phyloP scores from a whole-genome alignment of 192 early-diverging fungal genomes.

The Spizellomyces punctatus region DNA sequence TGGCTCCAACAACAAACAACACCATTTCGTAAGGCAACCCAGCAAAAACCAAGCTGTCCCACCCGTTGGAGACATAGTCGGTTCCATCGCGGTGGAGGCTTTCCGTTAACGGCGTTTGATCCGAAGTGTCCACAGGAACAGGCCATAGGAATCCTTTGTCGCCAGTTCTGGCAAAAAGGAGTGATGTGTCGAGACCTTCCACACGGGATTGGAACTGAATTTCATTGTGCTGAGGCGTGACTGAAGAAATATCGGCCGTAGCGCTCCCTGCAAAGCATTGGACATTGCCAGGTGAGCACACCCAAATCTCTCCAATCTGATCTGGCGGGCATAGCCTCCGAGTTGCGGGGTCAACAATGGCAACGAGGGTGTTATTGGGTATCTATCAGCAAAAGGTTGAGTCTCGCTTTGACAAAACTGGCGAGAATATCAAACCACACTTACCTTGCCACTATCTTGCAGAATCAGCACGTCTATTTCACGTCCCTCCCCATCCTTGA shows the following conservation, averaged over 20 bases:
- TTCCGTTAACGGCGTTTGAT: not conserved
- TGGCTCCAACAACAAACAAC: constrained; percentile 76
- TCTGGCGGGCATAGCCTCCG: constrained; percentile 66
- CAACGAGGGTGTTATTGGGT: constrained; percentile 76
- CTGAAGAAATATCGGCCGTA: not conserved
- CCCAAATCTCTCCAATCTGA: constrained; percentile 86
- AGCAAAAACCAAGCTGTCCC: constrained; percentile 28
- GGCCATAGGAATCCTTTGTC: constrained; percentile 83
- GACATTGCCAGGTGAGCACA: constrained; percentile 61
- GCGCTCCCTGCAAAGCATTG: constrained; percentile 32
- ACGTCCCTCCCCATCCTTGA: constrained; percentile 11
- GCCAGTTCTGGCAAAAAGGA: constrained; percentile 77
- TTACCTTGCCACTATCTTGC: constrained; percentile 33
- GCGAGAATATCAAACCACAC: constrained; percentile 46
- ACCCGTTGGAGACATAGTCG: not conserved
- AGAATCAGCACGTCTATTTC: constrained; percentile 1
- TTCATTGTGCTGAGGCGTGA: not conserved
- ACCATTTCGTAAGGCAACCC: constrained; percentile 62
- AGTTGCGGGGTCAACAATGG: constrained; percentile 81
- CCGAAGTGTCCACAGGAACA: constrained; percentile 45
- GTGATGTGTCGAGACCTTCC: constrained; percentile 57
- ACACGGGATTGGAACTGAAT: constrained; percentile 35
- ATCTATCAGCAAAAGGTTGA: constrained; percentile 39
- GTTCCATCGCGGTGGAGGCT: not conserved
- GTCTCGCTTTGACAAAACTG: too few species aligned